phyloP scores from a whole-genome alignment of 129 eudicot species.

The Chrysanthemum makinoi region DNA sequence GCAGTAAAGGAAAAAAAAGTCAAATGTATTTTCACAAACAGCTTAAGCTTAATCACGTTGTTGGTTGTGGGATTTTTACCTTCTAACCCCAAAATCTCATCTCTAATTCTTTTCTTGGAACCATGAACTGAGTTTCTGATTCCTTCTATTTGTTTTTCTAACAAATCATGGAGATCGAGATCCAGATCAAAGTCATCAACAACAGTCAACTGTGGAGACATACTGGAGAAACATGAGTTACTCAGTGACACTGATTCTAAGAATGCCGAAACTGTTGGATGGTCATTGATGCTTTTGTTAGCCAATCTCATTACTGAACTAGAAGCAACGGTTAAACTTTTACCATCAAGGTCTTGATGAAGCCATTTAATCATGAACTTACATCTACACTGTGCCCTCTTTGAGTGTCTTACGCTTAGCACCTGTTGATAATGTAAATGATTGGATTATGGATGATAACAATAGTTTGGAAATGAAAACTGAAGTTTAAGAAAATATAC shows the following conservation, averaged over 20 bases:
- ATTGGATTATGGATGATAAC: conserved; percentile 13
- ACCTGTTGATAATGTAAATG: conserved; percentile 32
- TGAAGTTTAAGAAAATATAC: conserved; percentile 33
- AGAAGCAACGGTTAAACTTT: conserved; percentile 46
- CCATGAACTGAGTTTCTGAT: conserved; percentile 45
- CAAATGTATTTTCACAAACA: background rate
- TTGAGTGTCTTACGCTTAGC: conserved; percentile 55
- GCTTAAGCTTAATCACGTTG: conserved; percentile 4
- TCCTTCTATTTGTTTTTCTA: conserved; percentile 61
- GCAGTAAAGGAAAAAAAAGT: conserved; percentile 23
- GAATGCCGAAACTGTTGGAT: conserved; percentile 64
- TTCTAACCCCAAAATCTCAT: conserved; percentile 37
- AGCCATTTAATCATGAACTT: conserved; percentile 61
- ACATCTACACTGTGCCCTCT: conserved; percentile 57
- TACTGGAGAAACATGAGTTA: conserved; percentile 23
- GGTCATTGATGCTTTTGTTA: conserved; percentile 36
- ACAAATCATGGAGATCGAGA: conserved; percentile 46
- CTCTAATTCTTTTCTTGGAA: conserved; percentile 35
- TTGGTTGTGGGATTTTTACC: conserved; percentile 33
- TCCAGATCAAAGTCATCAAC: conserved; percentile 44
- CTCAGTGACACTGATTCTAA: conserved; percentile 24
- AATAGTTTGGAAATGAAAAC: background rate
- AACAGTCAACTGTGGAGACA: conserved; percentile 24
- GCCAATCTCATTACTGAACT: conserved; percentile 54
- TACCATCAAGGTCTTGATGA: conserved; percentile 39